A percentile compares a stretch with the other conserved stretches of the same genome.
Conservation (phyloP, 129 eudicot species). For the Pseudognaphalium luteoalbum region DNA sequence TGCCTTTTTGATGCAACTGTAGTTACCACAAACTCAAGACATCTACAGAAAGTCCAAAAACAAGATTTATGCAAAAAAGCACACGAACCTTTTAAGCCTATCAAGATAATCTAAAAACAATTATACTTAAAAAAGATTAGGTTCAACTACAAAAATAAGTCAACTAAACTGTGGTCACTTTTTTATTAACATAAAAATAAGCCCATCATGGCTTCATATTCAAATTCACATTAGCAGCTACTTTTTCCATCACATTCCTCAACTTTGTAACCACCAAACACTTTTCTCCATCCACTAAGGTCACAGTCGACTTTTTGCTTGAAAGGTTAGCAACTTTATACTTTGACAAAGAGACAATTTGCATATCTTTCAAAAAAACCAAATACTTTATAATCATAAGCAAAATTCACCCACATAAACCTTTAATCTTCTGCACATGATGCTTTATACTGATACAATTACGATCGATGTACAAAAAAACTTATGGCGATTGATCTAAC, state of each 20-base stretch:
- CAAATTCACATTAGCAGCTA: conserved; percentile 1
- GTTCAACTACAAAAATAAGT: background rate
- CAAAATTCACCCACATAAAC: background rate
- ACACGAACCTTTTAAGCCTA: background rate
- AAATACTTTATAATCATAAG: background rate
- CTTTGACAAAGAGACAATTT: conserved; percentile 9
- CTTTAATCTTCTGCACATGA: background rate
- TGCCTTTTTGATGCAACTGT: background rate
- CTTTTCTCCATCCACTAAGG: conserved; percentile 16
- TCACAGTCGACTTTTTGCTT: conserved; percentile 26
- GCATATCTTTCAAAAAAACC: background rate
- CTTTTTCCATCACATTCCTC: conserved; percentile 7
- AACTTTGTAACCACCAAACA: conserved; percentile 18
- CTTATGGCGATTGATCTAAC: background rate
- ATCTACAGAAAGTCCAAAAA: background rate
- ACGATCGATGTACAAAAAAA: background rate
- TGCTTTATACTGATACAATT: too few species aligned
- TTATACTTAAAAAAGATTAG: background rate
- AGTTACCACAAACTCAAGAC: background rate
- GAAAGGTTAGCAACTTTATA: conserved; percentile 30
- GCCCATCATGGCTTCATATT: conserved; percentile 15
- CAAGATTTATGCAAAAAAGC: background rate
- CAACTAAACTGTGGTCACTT: conserved; percentile 25
- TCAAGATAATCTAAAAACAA: conserved; percentile 4
- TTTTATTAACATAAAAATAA: conserved; percentile 1